Percentiles rank a stretch among this genome's conserved stretches.
Conservation (phyloP, 2,329 filamentous ascomycete species). For the Colletotrichum sp. region DNA sequence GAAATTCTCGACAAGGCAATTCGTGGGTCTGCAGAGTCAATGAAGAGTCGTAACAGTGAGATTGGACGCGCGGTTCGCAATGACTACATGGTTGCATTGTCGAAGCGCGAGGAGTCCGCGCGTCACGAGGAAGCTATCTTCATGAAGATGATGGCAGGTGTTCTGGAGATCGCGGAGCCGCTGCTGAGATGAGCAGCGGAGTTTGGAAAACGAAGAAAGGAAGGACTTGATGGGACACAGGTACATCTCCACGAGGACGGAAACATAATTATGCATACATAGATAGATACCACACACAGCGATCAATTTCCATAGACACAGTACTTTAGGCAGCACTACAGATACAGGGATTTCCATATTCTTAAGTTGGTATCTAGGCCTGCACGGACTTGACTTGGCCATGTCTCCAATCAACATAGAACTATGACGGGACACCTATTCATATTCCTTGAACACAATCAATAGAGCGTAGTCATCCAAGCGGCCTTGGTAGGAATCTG, state of each 20-base stretch:
- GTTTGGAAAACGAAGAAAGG: not conserved
- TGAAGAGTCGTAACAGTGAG: not conserved
- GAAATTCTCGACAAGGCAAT: not conserved
- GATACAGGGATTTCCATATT: too few relatives aligned
- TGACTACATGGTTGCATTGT: not conserved
- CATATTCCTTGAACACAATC: too few relatives aligned
- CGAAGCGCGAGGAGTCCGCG: not conserved
- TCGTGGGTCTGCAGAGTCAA: not conserved
- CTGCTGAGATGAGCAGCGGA: not conserved
- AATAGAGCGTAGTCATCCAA: too few relatives aligned
- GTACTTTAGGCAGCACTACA: not conserved
- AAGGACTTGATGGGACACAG: too few relatives aligned
- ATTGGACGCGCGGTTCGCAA: not conserved
- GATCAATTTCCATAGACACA: not conserved
- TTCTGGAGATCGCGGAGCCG: not conserved
- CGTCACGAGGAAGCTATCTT: not conserved
- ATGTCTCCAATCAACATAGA: too few relatives aligned
- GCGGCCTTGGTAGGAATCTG: too few relatives aligned
- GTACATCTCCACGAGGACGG: not conserved
- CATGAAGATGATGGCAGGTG: not conserved
- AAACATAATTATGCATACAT: not conserved
- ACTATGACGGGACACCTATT: too few relatives aligned
- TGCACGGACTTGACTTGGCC: too few relatives aligned
- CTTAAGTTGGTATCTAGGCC: too few relatives aligned
- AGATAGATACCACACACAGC: not conserved